Percentiles rank a stretch among this genome's conserved stretches.
Conservation (phyloP, 169 alveolate species). For the Plasmodium inui region DNA sequence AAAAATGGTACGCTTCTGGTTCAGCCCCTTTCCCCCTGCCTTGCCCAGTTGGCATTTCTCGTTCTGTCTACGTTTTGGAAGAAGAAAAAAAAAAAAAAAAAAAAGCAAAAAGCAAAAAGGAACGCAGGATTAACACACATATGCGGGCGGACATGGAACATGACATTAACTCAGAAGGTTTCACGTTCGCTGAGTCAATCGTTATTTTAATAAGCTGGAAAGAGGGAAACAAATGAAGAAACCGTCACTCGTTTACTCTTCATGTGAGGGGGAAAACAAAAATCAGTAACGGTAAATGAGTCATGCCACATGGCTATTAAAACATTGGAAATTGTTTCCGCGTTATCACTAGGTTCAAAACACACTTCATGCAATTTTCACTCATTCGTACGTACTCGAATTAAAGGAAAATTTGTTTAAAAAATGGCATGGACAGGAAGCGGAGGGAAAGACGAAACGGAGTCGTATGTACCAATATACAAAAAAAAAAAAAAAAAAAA, state of each 20-base stretch:
- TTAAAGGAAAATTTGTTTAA: neutral
- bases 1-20: neutral
- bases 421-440: neutral
- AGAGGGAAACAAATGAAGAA: neutral
- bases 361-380: neutral
- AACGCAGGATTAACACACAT: neutral
- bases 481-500: slow-evolving; percentile 8
- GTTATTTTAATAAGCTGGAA: neutral
- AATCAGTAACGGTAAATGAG: neutral
- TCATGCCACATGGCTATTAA: neutral
- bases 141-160: neutral
- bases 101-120: neutral
- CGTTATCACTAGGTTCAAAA: neutral
- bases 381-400: neutral
- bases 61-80: slow-evolving; percentile 4
- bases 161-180: neutral
- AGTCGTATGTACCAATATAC: neutral
- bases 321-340: neutral
- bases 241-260: neutral
- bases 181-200: neutral
- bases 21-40: neutral
- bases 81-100: neutral
- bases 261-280: neutral
- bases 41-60: neutral
- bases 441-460: neutral